These are phyloP conservation scores for Geosmithia putterillii DNA, from an alignment of 2,329 filamentous ascomycete genomes.

Conservation along the genomic window DNA sequence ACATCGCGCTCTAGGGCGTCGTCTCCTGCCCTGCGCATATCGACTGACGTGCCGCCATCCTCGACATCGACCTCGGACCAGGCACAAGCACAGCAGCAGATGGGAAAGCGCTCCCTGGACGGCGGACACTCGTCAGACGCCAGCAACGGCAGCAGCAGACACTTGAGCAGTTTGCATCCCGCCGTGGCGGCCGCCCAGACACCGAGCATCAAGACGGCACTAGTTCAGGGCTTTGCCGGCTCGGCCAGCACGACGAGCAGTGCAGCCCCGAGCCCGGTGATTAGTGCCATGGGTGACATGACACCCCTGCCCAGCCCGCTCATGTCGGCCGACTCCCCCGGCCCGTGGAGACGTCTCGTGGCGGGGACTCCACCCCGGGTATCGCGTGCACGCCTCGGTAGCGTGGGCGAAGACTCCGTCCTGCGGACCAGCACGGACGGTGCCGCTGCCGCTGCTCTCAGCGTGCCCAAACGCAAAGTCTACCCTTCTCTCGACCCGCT, in stretches of 20 bases:
- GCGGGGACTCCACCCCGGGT: slow-evolving; percentile 11
- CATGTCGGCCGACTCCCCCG: slow-evolving; percentile 50
- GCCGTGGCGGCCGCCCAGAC: slow-evolving; percentile 48
- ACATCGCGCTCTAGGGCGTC: slow-evolving; percentile 1
- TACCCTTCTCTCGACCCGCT: slow-evolving; percentile 26
- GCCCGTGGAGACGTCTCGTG: slow-evolving; percentile 41
- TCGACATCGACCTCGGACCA: slow-evolving; percentile 1
- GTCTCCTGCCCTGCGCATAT: slow-evolving; percentile 19
- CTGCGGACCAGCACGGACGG: slow-evolving; percentile 39
- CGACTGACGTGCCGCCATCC: slow-evolving; percentile 19
- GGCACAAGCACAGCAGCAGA: slow-evolving; percentile 10
- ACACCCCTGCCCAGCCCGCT: slow-evolving; percentile 71
- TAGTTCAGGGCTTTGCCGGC: slow-evolving; percentile 34
- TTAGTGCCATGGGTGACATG: slow-evolving; percentile 64
- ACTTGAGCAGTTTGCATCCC: slow-evolving; percentile 25
- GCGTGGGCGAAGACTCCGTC: slow-evolving; percentile 21
- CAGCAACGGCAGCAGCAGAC: slow-evolving; percentile 14
- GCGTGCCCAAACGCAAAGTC: slow-evolving; percentile 43
- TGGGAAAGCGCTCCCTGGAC: slow-evolving; percentile 8
- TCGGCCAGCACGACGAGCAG: slow-evolving; percentile 50
- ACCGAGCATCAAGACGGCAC: slow-evolving; percentile 46
- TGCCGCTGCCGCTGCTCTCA: slow-evolving; percentile 7
- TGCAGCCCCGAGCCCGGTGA: slow-evolving; percentile 57
- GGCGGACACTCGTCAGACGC: slow-evolving; percentile 7
- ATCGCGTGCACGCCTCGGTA: slow-evolving; percentile 10